phyloP scores from a whole-genome alignment of 225 moss, liverwort and hornwort species.

The Bryum argenteum region DNA sequence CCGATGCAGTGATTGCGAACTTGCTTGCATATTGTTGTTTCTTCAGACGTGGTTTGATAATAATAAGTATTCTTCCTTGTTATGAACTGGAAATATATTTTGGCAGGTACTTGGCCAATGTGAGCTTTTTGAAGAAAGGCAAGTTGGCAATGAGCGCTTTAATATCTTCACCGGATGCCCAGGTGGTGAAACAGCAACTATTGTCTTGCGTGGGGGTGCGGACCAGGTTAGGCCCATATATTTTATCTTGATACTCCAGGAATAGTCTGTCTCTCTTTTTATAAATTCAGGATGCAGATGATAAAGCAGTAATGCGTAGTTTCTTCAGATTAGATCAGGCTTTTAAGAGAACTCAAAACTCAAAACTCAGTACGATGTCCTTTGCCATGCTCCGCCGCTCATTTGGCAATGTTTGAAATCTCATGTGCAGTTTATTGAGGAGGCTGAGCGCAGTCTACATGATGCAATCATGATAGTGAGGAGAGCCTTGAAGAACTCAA shows the following conservation, averaged over 20 bases:
- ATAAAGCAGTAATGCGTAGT: neutral
- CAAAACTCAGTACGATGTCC: neutral
- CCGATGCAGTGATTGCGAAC: neutral
- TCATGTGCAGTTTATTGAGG: slow-evolving; percentile 83
- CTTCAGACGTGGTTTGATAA: neutral
- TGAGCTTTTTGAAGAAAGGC: slow-evolving; percentile 83
- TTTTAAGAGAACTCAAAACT: neutral
- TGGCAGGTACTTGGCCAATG: slow-evolving; percentile 84
- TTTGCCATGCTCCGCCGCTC: neutral
- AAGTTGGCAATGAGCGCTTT: slow-evolving; percentile 98
- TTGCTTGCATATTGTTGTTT: neutral
- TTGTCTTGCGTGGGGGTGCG: slow-evolving; percentile 94
- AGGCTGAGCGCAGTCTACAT: slow-evolving; percentile 98
- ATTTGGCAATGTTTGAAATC: slow-evolving; percentile 10
- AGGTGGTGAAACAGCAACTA: slow-evolving; percentile 88
- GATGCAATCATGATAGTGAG: slow-evolving; percentile 99
- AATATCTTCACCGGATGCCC: slow-evolving; percentile 98
- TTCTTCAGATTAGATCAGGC: neutral
- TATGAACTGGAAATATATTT: slow-evolving; percentile 13
- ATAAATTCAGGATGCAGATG: neutral
- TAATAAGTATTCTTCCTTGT: neutral
- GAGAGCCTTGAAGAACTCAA: slow-evolving; percentile 93
- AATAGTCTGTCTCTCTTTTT: neutral
- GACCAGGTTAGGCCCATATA: slow-evolving; percentile 69
- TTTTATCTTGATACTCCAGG: neutral